Evolutionary conservation across 345 rosid genomes (phyloP).

Genomic region (Hypericum androsaemum): DNA sequence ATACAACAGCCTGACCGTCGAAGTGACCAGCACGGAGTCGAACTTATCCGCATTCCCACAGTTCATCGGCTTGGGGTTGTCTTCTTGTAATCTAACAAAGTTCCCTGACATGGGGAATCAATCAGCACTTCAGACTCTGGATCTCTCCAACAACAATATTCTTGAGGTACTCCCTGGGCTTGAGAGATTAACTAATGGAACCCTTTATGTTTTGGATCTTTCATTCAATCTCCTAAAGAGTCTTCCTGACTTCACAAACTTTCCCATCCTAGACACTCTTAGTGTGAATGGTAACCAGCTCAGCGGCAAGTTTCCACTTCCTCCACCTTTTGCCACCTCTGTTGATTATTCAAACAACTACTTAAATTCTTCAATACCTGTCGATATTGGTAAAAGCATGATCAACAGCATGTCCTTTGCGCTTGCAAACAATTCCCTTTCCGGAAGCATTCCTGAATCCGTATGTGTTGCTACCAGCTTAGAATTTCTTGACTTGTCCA

Average conservation of each 20-base stretch:
- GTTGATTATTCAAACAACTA: too few relatives aligned
- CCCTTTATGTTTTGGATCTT: constrained; percentile 8
- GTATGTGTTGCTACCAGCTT: constrained; percentile 12
- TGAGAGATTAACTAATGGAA: constrained; percentile 8
- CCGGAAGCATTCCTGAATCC: neutral
- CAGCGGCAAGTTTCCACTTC: constrained; percentile 15
- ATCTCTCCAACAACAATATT: constrained; percentile 41
- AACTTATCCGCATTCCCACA: constrained; percentile 1
- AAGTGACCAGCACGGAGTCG: neutral
- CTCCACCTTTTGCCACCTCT: too few relatives aligned
- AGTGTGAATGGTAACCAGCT: constrained; percentile 25
- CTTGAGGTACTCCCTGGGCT: constrained; percentile 41
- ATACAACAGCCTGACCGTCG: too few relatives aligned
- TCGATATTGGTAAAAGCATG: neutral
- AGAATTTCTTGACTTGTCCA: constrained; percentile 23
- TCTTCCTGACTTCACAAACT: constrained; percentile 9
- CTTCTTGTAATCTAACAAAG: constrained; percentile 28
- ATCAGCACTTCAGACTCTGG: neutral
- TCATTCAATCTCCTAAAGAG: constrained; percentile 7
- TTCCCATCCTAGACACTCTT: neutral
- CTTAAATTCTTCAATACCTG: too few relatives aligned
- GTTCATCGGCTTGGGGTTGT: constrained; percentile 23
- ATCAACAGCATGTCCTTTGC: neutral
- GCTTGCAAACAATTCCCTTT: constrained; percentile 5
- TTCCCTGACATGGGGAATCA: constrained; percentile 30